Base-by-base conservation (phyloP, 2,329 filamentous ascomycete genomes). In the Stemphylium lycopersici region DNA sequence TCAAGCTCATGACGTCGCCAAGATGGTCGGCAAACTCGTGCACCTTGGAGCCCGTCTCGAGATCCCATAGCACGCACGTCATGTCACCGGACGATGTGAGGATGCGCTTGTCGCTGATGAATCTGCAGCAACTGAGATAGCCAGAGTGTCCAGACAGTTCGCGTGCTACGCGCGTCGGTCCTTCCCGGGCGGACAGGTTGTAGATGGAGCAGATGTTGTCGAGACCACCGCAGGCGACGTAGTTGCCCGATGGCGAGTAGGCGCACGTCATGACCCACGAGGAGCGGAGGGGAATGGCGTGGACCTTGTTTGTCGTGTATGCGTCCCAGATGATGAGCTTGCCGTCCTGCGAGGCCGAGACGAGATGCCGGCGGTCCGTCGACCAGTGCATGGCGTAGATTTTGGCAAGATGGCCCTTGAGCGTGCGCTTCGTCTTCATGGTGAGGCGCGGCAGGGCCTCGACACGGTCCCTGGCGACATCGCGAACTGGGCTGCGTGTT, bases 341-440 rank as follows among this genome's bases (percentile, higher is more conserved):
- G 77, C 95, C 95, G 73, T 99, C 95, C 79, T 99, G 95, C 67
- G 95, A 99, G 61, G 95, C 95, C 11, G 95, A 98, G 47, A 99
- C 95, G 58, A 98, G 87, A 79, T 98, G 95, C 78, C 95, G 88
- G 74, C 95, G 88, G 80, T 99, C 95, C 62, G 95, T 99, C 31
- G 95, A 98, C 95, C 95, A 99, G 83, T 99, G 95, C 95, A 99
- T 99, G 70, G 95, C 95, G 79, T 99, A 99, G 72, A 99, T 99
- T 82, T 99, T 99, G 70, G 95, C 95, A 66, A 99, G 81, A 84
- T 99, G 95, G 65, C 95, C 95, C 82, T 98, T 98, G 66, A 99
- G 84, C 45, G 93, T 97, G 71, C 92, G 90, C 82, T 96, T 95
- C 63, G 93, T 90, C 84, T 95, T 96, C 95, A 99, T 98, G 75